Evolutionary conservation across 768 basidiomycete species (phyloP).

Genomic region (Tricholoma sp.): DNA sequence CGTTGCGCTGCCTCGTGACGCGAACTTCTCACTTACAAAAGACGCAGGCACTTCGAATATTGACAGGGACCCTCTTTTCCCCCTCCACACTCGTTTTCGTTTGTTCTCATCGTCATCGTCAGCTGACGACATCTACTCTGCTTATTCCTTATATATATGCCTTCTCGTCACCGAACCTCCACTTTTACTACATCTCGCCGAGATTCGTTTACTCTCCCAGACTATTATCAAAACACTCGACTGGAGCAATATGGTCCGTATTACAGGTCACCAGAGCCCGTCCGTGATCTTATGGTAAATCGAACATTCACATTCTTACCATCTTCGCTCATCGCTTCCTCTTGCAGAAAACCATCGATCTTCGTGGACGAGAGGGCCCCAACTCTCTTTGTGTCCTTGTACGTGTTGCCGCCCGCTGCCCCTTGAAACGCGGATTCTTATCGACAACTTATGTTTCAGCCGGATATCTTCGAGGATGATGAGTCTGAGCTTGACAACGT

Average conservation of each 20-base stretch:
- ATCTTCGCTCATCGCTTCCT: neutral
- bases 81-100: neutral
- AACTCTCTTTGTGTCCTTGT: neutral
- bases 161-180: neutral
- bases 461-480: neutral
- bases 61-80: neutral
- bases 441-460: neutral
- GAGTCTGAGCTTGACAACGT: neutral
- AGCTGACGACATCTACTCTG: neutral
- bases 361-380: neutral
- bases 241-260: conserved; percentile 2
- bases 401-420: neutral
- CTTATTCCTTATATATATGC: neutral
- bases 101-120: neutral
- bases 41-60: neutral
- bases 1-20: neutral
- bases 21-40: neutral
- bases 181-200: neutral
- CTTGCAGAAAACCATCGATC: conserved; percentile 1
- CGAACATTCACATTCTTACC: neutral
- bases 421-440: neutral
- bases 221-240: conserved; percentile 1
- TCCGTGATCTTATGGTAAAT: neutral
- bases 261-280: neutral
- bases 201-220: neutral